A percentile compares a stretch with the other conserved stretches of the same genome.
Conservation (phyloP, 2,329 filamentous ascomycete species). For the Ceratocystis ficicola region DNA sequence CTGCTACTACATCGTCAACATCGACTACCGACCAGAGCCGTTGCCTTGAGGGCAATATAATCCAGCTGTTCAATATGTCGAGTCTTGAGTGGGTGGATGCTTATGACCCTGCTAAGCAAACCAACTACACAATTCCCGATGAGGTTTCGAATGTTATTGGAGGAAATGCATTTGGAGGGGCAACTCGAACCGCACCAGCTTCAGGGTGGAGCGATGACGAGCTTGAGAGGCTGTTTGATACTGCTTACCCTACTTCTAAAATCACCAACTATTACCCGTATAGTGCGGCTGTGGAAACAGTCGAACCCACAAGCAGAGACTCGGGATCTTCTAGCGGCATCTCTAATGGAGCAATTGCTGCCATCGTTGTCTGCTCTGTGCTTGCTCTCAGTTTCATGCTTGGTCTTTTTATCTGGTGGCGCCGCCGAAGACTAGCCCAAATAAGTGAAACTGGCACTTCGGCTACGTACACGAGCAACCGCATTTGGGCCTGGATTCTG, state of each 20-base stretch:
- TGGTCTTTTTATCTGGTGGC: slow-evolving; percentile 37
- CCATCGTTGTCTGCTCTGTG: slow-evolving; percentile 47
- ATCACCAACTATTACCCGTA: slow-evolving; percentile 53
- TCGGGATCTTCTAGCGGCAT: not conserved
- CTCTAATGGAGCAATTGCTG: slow-evolving; percentile 35
- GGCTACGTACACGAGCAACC: slow-evolving; percentile 37
- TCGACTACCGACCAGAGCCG: slow-evolving; percentile 24
- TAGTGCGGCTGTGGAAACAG: slow-evolving; percentile 25
- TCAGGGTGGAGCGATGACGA: slow-evolving; percentile 41
- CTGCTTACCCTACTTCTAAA: slow-evolving; percentile 43
- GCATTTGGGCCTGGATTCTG: slow-evolving; percentile 43
- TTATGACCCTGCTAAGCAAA: slow-evolving; percentile 53
- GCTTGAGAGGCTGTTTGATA: slow-evolving; percentile 43
- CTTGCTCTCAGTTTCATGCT: slow-evolving; percentile 42
- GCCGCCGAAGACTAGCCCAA: slow-evolving; percentile 36
- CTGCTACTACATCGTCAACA: slow-evolving; percentile 24
- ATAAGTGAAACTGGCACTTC: slow-evolving; percentile 31
- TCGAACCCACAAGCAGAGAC: not conserved
- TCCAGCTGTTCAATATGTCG: slow-evolving; percentile 62
- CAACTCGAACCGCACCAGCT: slow-evolving; percentile 54
- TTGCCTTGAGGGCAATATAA: slow-evolving; percentile 42
- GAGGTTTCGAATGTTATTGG: slow-evolving; percentile 54
- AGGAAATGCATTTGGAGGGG: slow-evolving; percentile 51
- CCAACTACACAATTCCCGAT: slow-evolving; percentile 57
- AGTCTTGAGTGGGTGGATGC: slow-evolving; percentile 54